These are phyloP conservation scores for Spergularia bocconei DNA, from an alignment of 148 eudicot species.

Conservation along the genomic window DNA sequence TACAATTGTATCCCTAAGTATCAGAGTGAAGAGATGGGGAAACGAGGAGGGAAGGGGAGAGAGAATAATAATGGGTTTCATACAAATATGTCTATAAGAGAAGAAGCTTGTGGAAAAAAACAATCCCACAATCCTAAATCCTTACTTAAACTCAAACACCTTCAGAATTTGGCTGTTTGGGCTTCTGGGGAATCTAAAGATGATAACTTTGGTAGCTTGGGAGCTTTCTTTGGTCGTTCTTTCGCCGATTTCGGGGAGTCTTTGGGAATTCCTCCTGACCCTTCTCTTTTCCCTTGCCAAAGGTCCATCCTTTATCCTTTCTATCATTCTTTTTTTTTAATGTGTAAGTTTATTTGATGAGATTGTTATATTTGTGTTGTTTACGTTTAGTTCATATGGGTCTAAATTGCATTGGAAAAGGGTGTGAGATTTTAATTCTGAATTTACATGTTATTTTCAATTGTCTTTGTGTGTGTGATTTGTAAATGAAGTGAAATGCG, in stretches of 20 bases:
- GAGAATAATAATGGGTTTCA: conserved; percentile 21
- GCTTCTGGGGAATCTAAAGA: conserved; percentile 30
- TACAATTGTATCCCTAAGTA: too few relatives aligned
- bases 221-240: conserved; percentile 56
- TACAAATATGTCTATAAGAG: conserved; percentile 46
- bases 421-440: too few relatives aligned
- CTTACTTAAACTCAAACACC: conserved; percentile 58
- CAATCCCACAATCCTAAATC: conserved; percentile 48
- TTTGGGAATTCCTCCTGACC: conserved; percentile 47
- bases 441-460: too few relatives aligned
- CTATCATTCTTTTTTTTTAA: neutral
- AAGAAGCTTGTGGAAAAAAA: conserved; percentile 59
- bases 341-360: neutral
- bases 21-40: conserved; percentile 44
- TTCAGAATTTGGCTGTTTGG: conserved; percentile 60
- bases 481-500: too few relatives aligned
- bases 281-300: conserved; percentile 57
- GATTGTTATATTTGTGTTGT: neutral
- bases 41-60: conserved; percentile 38
- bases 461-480: too few relatives aligned
- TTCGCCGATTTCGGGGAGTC: conserved; percentile 51
- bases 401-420: too few relatives aligned
- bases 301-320: conserved; percentile 38
- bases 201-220: conserved; percentile 35
- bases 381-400: neutral